A percentile compares a stretch with the other conserved stretches of the same genome.
phyloP scores from a whole-genome alignment of 2,329 filamentous ascomycete species.

The Gnomoniopsis sp. region DNA sequence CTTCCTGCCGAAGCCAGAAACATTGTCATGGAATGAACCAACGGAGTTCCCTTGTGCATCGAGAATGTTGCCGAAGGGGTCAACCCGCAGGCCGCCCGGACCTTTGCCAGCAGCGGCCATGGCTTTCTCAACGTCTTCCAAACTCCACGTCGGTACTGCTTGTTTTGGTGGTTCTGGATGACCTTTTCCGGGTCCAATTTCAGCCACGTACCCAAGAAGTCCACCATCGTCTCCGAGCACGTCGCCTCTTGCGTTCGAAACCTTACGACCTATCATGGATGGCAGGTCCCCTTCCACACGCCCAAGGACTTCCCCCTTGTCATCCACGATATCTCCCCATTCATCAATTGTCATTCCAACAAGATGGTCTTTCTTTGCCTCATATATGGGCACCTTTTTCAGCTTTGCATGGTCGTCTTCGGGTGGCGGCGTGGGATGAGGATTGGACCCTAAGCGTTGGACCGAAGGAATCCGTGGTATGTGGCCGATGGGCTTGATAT shows the following conservation, averaged over 20 bases:
- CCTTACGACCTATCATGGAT: slow-evolving; percentile 48
- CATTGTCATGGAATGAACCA: slow-evolving; percentile 45
- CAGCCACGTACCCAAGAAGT: slow-evolving; percentile 41
- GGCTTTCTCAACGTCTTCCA: slow-evolving; percentile 29
- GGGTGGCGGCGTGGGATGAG: slow-evolving; percentile 3
- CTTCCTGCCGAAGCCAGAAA: slow-evolving; percentile 25
- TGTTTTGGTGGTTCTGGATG: slow-evolving; percentile 20
- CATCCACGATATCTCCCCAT: slow-evolving; percentile 51
- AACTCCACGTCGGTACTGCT: slow-evolving; percentile 26
- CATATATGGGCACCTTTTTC: slow-evolving; percentile 26
- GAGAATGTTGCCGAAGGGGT: slow-evolving; percentile 43
- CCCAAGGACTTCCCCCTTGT: slow-evolving; percentile 47
- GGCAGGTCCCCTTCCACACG: slow-evolving; percentile 52
- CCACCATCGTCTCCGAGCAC: slow-evolving; percentile 41
- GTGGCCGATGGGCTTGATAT: slow-evolving; percentile 37
- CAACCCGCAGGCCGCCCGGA: slow-evolving; percentile 36
- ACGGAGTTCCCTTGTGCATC: slow-evolving; percentile 43
- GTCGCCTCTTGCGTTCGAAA: slow-evolving; percentile 42
- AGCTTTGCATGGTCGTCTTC: slow-evolving; percentile 6
- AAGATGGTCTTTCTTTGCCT: slow-evolving; percentile 31
- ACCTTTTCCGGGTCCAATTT: slow-evolving; percentile 31
- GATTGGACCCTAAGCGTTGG: slow-evolving; percentile 25
- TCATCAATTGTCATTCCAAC: slow-evolving; percentile 49
- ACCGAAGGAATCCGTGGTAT: slow-evolving; percentile 33
- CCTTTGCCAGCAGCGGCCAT: slow-evolving; percentile 22